Conservation (phyloP, 805 yeast genomes). For the Candida odintsovae region DNA sequence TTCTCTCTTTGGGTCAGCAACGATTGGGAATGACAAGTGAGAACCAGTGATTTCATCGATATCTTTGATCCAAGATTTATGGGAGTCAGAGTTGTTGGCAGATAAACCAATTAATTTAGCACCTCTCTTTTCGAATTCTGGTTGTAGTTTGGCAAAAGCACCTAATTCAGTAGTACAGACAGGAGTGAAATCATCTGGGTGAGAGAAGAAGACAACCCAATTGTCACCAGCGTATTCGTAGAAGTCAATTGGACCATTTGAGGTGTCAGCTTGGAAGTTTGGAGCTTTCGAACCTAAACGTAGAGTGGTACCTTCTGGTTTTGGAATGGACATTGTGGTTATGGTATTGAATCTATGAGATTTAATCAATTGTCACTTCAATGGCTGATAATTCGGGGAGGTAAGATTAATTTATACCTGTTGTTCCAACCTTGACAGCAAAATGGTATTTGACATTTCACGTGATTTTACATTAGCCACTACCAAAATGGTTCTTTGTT, state of each 20-base stretch:
- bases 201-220: conserved; percentile 68
- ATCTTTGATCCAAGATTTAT: conserved; percentile 64
- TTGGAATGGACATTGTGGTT: conserved; percentile 32
- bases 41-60: conserved; percentile 63
- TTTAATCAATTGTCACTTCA: neutral
- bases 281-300: conserved; percentile 64
- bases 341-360: neutral
- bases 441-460: conserved; percentile 11
- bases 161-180: conserved; percentile 78
- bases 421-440: neutral
- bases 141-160: conserved; percentile 66
- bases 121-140: conserved; percentile 59
- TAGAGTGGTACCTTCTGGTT: conserved; percentile 33
- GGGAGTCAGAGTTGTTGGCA: conserved; percentile 57
- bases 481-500: neutral
- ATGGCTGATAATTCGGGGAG: neutral
- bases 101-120: conserved; percentile 66
- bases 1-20: conserved; percentile 59
- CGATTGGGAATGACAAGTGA: conserved; percentile 55
- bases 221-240: conserved; percentile 55
- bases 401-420: conserved; percentile 2
- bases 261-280: conserved; percentile 57
- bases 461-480: conserved; percentile 17
- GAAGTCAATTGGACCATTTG: conserved; percentile 57
- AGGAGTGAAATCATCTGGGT: conserved; percentile 77